Evolutionary conservation across 106 monocot species (phyloP).

Genomic region (Alisma plantagoaquatica): DNA sequence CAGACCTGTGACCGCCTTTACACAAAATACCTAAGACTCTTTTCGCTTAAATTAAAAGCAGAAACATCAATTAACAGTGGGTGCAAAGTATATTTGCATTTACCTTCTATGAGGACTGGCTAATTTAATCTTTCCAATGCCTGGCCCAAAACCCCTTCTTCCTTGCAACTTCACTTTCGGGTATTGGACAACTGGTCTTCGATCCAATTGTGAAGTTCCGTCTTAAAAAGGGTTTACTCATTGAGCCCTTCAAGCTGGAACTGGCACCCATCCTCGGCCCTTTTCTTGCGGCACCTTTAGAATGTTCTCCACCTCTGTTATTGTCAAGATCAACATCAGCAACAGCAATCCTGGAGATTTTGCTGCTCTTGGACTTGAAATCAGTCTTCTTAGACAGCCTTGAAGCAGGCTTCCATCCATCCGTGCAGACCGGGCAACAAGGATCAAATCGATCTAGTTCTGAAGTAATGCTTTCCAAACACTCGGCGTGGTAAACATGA

Average conservation of each 20-base stretch:
- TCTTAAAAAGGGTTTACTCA: conserved; percentile 35
- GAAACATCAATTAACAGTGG: too few species aligned
- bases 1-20: too few species aligned
- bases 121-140: too few species aligned
- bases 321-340: conserved; percentile 32
- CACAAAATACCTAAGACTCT: too few species aligned
- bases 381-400: conserved; percentile 30
- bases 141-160: conserved; percentile 63
- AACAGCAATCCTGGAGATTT: conserved; percentile 43
- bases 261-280: conserved; percentile 13
- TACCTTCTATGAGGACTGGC: too few species aligned
- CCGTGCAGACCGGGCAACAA: conserved; percentile 59
- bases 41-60: too few species aligned
- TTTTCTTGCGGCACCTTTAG: conserved; percentile 10
- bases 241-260: conserved; percentile 31
- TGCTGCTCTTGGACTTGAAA: conserved; percentile 33
- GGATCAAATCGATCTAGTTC: conserved; percentile 73
- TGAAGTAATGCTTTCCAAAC: conserved; percentile 59
- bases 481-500: conserved; percentile 84
- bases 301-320: neutral
- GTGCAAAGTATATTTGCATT: too few species aligned
- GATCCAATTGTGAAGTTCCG: conserved; percentile 49
- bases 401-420: conserved; percentile 21
- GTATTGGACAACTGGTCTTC: conserved; percentile 7
- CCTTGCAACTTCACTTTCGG: conserved; percentile 20